phyloP scores from a whole-genome alignment of 2,329 filamentous ascomycete genomes.

The Colletotrichum neosansevieriae region DNA sequence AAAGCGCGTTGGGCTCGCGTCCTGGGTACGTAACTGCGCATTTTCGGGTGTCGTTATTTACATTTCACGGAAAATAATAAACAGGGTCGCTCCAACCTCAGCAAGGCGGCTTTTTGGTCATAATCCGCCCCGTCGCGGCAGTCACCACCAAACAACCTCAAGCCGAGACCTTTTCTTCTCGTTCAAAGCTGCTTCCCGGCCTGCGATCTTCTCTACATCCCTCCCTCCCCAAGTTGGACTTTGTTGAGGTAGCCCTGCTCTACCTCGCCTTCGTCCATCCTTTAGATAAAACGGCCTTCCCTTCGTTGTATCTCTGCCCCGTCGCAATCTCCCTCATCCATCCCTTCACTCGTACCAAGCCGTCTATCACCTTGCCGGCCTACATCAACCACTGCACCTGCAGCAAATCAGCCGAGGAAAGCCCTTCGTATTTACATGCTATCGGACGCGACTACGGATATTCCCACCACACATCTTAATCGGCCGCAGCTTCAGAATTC shows the following conservation, averaged over 20 bases:
- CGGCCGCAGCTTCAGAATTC: conserved; percentile 29
- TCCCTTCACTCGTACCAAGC: conserved; percentile 27
- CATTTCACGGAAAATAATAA: conserved; percentile 29
- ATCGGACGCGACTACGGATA: conserved; percentile 23
- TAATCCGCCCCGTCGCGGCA: conserved; percentile 31
- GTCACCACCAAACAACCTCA: conserved; percentile 30
- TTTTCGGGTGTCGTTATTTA: conserved; percentile 27
- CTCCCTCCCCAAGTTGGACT: conserved; percentile 18
- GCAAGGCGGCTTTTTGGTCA: conserved; percentile 37
- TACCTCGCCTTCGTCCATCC: conserved; percentile 9
- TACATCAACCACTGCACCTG: conserved; percentile 6
- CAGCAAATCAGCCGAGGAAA: conserved; percentile 2
- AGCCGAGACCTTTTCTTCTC: conserved; percentile 28
- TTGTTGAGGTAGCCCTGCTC: conserved; percentile 38
- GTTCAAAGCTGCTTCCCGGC: conserved; percentile 26
- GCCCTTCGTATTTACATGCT: conserved; percentile 31
- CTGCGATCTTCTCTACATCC: conserved; percentile 24
- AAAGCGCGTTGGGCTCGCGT: conserved; percentile 31
- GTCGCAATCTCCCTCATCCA: conserved; percentile 37
- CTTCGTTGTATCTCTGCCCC: conserved; percentile 24
- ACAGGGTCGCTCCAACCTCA: conserved; percentile 30
- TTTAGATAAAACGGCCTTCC: conserved; percentile 31
- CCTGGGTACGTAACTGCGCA: conserved; percentile 26
- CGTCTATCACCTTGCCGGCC: conserved; percentile 12
- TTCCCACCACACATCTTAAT: conserved; percentile 34